Base-by-base conservation (phyloP, 202 grass and related monocot species). In the Dendrocalamus latiflorus region DNA sequence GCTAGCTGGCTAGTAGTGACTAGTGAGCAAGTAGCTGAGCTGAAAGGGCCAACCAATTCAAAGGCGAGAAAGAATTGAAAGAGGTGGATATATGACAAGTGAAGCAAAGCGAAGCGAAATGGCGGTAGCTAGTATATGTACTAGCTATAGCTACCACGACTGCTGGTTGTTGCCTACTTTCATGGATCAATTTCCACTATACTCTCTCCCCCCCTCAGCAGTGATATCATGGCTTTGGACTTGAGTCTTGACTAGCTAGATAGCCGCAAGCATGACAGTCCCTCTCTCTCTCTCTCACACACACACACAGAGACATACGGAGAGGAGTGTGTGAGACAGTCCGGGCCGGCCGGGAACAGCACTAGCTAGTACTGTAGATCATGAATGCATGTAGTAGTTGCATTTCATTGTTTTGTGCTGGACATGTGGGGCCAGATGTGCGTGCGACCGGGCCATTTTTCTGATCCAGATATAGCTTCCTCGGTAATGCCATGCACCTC, bases 151-250 rank as follows among this genome's bases (percentile, higher is more conserved):
- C n/a, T n/a, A 60, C 22, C n/a, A 24, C 15, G 20, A 39, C 65
- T 58, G 8, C 64, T 59, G 15, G 18, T 68, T 77, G 53, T n/a
- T 68, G 66, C 30, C 74, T 68, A 26, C 67, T 84, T 75, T 30
- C 55, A 76, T n/a, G n/a, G n/a, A n/a, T n/a, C n/a, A n/a, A n/a
- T n/a, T n/a, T n/a, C 60, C 60, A 36, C 44, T 45, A 44, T 22
- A 47, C 33, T 53, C 21, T 49, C 78, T 64, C 80, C 83, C 75
- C n/a, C 44, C 65, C 84, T 79, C 79, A 26, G 59, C 69, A 87
- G 86, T 83, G 89, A 57, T 81, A 86, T 88, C 82, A 88, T 91
- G 67, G 57, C 57, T 15, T 36, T 86, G 57, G 76, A 79, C 69
- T 82, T 53, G 56, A 60, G 2, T 60, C 9, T n/a, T n/a, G n/a